phyloP scores from a whole-genome alignment of 208 protist genomes.

The Acanthamoeba pearcei region DNA sequence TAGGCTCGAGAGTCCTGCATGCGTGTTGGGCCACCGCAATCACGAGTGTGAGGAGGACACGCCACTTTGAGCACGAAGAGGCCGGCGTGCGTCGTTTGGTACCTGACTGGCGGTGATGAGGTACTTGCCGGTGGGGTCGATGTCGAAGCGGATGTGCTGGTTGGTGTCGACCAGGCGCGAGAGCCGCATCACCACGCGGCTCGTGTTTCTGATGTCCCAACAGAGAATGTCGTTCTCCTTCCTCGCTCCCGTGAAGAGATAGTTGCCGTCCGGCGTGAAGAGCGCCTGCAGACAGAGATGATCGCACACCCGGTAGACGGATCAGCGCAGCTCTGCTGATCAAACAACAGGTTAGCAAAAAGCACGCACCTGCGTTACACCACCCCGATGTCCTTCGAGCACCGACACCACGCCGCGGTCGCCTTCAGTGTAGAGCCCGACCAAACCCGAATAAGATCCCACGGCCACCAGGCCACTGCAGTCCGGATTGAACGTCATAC shows the following conservation, averaged over 20 bases:
- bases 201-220: conserved; percentile 70
- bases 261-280: conserved; percentile 38
- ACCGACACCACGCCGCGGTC: conserved; percentile 21
- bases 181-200: conserved; percentile 31
- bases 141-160: conserved; percentile 65
- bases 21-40: too few relatives aligned
- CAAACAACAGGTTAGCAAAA: not conserved
- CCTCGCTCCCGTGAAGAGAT: conserved; percentile 62
- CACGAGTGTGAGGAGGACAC: too few relatives aligned
- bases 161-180: conserved; percentile 33
- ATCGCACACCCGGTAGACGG: not conserved
- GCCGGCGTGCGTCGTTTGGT: not conserved
- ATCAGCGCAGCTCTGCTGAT: not conserved
- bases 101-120: conserved; percentile 67
- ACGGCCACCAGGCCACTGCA: conserved; percentile 43
- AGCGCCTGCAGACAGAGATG: not conserved
- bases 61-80: not conserved
- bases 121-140: conserved; percentile 55
- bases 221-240: conserved; percentile 53
- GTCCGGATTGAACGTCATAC: conserved; percentile 22
- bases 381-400: conserved; percentile 25
- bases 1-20: not conserved
- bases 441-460: not conserved
- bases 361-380: conserved; percentile 40
- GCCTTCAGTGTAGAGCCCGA: conserved; percentile 25